Percentiles rank a stretch among this genome's conserved stretches.
Conservation (phyloP, 139 green algal species). For the Closterium sp. region DNA sequence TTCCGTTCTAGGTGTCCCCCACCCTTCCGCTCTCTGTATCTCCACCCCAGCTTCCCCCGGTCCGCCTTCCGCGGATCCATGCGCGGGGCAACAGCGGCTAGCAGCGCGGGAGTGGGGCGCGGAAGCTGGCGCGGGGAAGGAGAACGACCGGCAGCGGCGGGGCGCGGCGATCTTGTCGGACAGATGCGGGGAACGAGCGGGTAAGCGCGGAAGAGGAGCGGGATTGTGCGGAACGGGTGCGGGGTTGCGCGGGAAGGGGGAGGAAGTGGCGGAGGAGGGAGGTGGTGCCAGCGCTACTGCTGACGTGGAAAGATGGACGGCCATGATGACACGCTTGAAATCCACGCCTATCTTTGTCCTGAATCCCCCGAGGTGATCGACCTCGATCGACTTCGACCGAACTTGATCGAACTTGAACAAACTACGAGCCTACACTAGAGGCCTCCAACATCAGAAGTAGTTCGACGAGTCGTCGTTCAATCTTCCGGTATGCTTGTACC, state of each 20-base stretch:
- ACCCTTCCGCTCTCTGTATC: neutral
- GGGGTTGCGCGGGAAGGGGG: neutral
- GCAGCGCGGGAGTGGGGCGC: neutral
- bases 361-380: too few relatives aligned
- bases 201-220: neutral
- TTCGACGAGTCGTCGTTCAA: neutral
- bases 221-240: neutral
- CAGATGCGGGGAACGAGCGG: neutral
- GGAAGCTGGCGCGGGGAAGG: neutral
- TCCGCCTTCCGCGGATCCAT: neutral
- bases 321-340: neutral
- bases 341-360: neutral
- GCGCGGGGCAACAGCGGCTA: neutral
- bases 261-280: neutral
- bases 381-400: too few relatives aligned
- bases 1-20: neutral
- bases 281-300: neutral
- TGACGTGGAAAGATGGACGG: neutral
- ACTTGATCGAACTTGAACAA: neutral
- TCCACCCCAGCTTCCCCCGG: neutral
- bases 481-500: neutral
- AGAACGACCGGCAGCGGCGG: neutral
- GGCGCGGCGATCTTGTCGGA: neutral
- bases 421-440: too few relatives aligned
- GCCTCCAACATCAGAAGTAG: neutral